phyloP scores from a whole-genome alignment of 768 basidiomycete genomes.

The Termitomyces sp. region DNA sequence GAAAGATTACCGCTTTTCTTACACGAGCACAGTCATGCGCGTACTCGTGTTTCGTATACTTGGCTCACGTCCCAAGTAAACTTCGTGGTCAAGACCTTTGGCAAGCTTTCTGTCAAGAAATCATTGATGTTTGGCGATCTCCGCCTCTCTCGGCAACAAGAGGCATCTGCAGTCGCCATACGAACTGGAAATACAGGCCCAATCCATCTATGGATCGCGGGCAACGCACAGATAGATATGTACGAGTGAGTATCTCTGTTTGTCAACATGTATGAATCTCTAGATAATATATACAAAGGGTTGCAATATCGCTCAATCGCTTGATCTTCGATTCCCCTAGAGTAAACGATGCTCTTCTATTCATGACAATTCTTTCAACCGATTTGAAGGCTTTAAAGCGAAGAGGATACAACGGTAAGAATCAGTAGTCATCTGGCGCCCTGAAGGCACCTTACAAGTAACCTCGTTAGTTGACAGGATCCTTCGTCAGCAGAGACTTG shows the following conservation, averaged over 20 bases:
- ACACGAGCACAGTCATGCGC: slow-evolving; percentile 76
- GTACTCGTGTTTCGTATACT: slow-evolving; percentile 51
- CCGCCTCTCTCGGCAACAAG: slow-evolving; percentile 48
- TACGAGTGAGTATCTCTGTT: slow-evolving; percentile 66
- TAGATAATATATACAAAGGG: slow-evolving; percentile 35
- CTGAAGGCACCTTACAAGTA: not conserved
- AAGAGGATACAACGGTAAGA: slow-evolving; percentile 77
- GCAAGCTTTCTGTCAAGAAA: slow-evolving; percentile 59
- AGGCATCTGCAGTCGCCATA: slow-evolving; percentile 70
- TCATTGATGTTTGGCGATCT: slow-evolving; percentile 48
- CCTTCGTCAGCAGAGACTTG: slow-evolving; percentile 74
- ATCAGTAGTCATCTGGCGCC: not conserved
- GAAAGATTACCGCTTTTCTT: slow-evolving; percentile 89
- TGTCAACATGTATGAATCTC: not conserved
- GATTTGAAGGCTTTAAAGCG: slow-evolving; percentile 77
- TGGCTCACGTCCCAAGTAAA: slow-evolving; percentile 64
- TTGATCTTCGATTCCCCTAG: slow-evolving; percentile 73
- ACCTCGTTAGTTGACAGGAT: slow-evolving; percentile 77
- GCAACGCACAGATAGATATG: slow-evolving; percentile 76
- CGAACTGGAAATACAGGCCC: slow-evolving; percentile 40
- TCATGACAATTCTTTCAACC: slow-evolving; percentile 93
- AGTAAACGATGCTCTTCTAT: slow-evolving; percentile 81
- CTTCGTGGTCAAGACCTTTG: slow-evolving; percentile 66
- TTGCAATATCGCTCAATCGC: slow-evolving; percentile 80
- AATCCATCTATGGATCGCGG: slow-evolving; percentile 75